phyloP scores from a whole-genome alignment of 371 early-diverging fungal species.

The Coemansia sp. region DNA sequence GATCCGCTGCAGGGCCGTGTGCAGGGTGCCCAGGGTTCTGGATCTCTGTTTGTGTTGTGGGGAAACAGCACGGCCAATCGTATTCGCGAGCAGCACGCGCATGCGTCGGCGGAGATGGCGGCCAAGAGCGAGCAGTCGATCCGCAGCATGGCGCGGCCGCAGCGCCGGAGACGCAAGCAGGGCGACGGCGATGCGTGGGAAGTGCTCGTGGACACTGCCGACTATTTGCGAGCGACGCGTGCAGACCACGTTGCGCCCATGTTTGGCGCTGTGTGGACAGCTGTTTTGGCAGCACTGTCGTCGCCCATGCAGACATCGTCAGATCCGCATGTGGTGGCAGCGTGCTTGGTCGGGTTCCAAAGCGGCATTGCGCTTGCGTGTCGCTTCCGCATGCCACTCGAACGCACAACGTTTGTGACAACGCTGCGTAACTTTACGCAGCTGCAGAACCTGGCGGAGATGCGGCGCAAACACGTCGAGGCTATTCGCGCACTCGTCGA shows the following conservation, averaged over 20 bases:
- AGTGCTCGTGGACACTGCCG: constrained; percentile 42
- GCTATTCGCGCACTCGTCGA: constrained; percentile 82
- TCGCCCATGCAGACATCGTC: constrained; percentile 82
- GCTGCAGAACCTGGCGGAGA: constrained; percentile 74
- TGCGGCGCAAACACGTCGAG: constrained; percentile 85
- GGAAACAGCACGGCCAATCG: constrained; percentile 41
- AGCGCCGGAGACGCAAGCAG: constrained; percentile 17
- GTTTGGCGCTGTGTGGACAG: constrained; percentile 92
- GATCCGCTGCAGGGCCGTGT: constrained; percentile 59
- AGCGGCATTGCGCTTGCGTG: constrained; percentile 76
- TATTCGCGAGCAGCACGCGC: constrained; percentile 48
- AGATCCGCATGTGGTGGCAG: constrained; percentile 65
- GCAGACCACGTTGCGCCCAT: constrained; percentile 87
- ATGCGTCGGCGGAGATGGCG: constrained; percentile 52
- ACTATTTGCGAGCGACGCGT: constrained; percentile 70
- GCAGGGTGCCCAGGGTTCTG: background rate
- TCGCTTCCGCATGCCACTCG: constrained; percentile 83
- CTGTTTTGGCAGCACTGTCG: constrained; percentile 80
- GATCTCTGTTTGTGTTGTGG: constrained; percentile 47
- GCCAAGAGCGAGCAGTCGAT: constrained; percentile 54
- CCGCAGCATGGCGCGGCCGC: constrained; percentile 45
- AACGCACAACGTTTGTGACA: constrained; percentile 85
- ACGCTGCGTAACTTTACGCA: constrained; percentile 85
- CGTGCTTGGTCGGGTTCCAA: constrained; percentile 79
- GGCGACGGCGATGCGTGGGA: constrained; percentile 26